Evolutionary conservation across 176 grass and related monocot species (phyloP).

Genomic region (Panicum miliaceum): DNA sequence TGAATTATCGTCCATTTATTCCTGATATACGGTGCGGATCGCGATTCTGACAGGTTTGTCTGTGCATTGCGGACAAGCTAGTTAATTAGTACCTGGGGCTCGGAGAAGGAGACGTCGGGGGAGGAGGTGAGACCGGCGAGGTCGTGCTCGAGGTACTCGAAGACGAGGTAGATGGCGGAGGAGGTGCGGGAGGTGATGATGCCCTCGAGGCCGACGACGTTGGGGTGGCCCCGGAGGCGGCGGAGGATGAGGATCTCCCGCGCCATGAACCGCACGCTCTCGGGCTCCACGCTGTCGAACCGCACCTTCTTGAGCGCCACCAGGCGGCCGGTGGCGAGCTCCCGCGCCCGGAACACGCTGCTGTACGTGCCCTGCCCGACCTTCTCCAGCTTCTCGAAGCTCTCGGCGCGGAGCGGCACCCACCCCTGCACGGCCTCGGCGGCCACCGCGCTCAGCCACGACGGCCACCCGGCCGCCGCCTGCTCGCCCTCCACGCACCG

Average conservation of each 20-base stretch:
- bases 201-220: conserved; percentile 52
- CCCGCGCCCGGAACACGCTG: conserved; percentile 58
- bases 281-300: conserved; percentile 68
- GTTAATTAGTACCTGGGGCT: conserved; percentile 38
- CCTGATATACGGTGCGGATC: too few species aligned
- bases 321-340: conserved; percentile 32
- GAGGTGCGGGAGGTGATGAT: conserved; percentile 59
- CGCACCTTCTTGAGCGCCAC: conserved; percentile 77
- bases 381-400: conserved; percentile 94
- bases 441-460: conserved; percentile 83
- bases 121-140: conserved; percentile 60
- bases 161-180: conserved; percentile 59
- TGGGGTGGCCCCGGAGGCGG: conserved; percentile 52
- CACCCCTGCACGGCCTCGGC: conserved; percentile 96
- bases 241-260: conserved; percentile 61
- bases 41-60: too few species aligned
- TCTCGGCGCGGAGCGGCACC: conserved; percentile 80
- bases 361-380: conserved; percentile 66
- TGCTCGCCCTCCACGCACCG: conserved; percentile 66
- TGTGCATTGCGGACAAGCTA: too few species aligned
- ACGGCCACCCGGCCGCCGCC: conserved; percentile 79
- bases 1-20: neutral
- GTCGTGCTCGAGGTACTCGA: conserved; percentile 99
- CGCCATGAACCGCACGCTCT: conserved; percentile 71
- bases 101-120: conserved; percentile 52